Conservation (phyloP, 2,329 filamentous ascomycete genomes). For the Ascochyta pisi region DNA sequence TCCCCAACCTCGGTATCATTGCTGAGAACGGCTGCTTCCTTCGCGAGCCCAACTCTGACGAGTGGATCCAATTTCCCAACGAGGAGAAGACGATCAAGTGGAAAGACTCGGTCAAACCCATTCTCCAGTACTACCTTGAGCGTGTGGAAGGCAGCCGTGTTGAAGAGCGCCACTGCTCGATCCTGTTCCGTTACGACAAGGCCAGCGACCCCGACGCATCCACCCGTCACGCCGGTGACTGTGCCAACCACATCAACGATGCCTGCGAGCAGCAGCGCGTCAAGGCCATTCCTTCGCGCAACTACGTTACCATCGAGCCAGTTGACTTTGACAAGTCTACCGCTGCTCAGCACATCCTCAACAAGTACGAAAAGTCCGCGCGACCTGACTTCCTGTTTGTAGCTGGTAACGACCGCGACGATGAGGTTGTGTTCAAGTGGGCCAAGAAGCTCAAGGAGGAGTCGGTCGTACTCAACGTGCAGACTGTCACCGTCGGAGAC, state of each 20-base stretch:
- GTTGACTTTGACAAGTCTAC: constrained; percentile 87
- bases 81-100: constrained; percentile 72
- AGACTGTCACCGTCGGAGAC: constrained; percentile 85
- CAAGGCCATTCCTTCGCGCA: constrained; percentile 80
- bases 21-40: constrained; percentile 95
- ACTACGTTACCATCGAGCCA: constrained; percentile 83
- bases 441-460: constrained; percentile 76
- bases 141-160: constrained; percentile 87
- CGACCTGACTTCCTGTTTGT: constrained; percentile 83
- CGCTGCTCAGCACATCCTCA: constrained; percentile 77
- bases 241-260: constrained; percentile 93
- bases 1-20: constrained; percentile 85
- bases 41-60: constrained; percentile 68
- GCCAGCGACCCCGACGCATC: constrained; percentile 79
- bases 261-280: constrained; percentile 84
- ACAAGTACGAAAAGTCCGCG: constrained; percentile 43
- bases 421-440: constrained; percentile 94
- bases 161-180: constrained; percentile 88
- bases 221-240: constrained; percentile 82
- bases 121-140: constrained; percentile 88
- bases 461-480: constrained; percentile 62
- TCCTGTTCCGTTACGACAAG: constrained; percentile 89
- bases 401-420: constrained; percentile 88
- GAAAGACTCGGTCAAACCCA: constrained; percentile 83
- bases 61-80: constrained; percentile 82